These are phyloP conservation scores for Agaricus blazei DNA, from an alignment of 768 basidiomycete species.

Conservation along the genomic window DNA sequence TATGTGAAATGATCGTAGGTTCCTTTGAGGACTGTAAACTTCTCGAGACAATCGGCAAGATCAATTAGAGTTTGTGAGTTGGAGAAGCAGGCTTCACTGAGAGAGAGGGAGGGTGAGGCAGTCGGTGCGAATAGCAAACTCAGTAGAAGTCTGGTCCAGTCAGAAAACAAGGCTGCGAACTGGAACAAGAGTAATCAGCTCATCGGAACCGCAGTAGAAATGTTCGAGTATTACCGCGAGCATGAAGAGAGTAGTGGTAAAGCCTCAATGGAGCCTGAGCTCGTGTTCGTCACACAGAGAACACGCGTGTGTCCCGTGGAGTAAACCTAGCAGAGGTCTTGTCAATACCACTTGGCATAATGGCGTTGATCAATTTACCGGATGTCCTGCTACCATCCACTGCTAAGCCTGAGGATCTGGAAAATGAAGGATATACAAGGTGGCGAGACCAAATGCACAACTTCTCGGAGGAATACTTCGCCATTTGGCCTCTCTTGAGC, in stretches of 20 bases:
- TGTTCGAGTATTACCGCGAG: not conserved
- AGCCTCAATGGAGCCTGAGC: not conserved
- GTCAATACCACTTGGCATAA: too few relatives aligned
- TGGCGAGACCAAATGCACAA: too few relatives aligned
- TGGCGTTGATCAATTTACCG: too few relatives aligned
- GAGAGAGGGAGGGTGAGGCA: not conserved
- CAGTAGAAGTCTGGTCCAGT: not conserved
- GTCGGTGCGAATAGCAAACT: not conserved
- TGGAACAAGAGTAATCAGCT: not conserved
- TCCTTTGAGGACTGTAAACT: constrained; percentile 23
- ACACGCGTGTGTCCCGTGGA: not conserved
- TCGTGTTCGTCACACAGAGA: not conserved
- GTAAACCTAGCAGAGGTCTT: not conserved
- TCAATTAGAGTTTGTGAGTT: not conserved
- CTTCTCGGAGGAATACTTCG: too few relatives aligned
- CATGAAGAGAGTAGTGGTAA: not conserved
- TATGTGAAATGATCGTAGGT: constrained; percentile 26
- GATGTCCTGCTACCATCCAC: too few relatives aligned
- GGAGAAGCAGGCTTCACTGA: not conserved
- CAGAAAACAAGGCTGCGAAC: not conserved
- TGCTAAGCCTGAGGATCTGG: too few relatives aligned
- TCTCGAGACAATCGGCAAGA: constrained; percentile 23
- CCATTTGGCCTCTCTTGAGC: too few relatives aligned
- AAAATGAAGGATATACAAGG: too few relatives aligned
- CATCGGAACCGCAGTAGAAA: not conserved